Evolutionary conservation across 2,329 filamentous ascomycete genomes (phyloP), one percentile per base, ranked within the genome.

Genomic region (Alternaria ventricosa): DNA sequence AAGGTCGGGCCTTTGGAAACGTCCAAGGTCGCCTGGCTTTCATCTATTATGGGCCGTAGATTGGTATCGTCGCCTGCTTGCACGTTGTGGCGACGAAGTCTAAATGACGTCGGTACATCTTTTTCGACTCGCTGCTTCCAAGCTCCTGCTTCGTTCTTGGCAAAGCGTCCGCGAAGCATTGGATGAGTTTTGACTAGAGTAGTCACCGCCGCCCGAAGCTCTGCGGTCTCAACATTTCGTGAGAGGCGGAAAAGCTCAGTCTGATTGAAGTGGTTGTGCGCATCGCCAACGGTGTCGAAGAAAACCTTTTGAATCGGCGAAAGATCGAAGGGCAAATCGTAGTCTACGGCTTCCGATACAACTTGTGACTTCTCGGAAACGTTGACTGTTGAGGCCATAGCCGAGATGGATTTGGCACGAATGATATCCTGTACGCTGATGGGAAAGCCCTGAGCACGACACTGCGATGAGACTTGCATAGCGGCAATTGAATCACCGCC

Each of bases 121-220:
- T 71, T 74, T 13, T 71, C 69, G 13, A 81, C 64, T 1, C 62
- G 61, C 57, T 82, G 81, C 27, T 64, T 65, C 81, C 80, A 82
- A 4, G 44, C 62, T 1, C 67, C 69, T 6, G 63, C 62, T 9
- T 70, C 70, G n/a, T 72, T 69, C 58, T 67, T 71, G 6, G 50
- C 41, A 57, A 81, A 83, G 8, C 81, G 75, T 12, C 75, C 79
- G 30, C 80, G 74, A 3, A 83, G 68, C 79, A 83, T 81, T 5
- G 80, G 77, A 60, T 83, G 81, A 13, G 69, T 73, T 10, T 66
- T 58, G 1, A 81, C 72, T 6, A 83, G 59, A 1, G 72, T 69
- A 20, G 69, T 65, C 2, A 82, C 56, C 1, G 80, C 79, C 13
- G 56, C 28, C 27, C 66, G 55, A 13, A 80, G 65, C 30, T 76